Evolutionary conservation across 495 filamentous ascomycete species (phyloP).

Genomic region (Annulohypoxylon maeteangense): DNA sequence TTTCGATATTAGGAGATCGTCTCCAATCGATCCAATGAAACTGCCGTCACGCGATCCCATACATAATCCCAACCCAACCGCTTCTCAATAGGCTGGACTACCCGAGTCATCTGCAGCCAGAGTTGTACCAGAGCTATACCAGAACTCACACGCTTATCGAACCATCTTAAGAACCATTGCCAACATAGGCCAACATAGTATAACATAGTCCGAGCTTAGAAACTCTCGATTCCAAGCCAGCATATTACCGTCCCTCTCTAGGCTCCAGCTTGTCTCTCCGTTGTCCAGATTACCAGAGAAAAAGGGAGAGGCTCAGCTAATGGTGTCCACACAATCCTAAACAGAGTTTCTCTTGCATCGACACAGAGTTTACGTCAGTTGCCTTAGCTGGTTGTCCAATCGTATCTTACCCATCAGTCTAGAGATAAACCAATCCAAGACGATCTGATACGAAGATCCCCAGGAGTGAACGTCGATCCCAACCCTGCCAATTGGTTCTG

Average conservation of each 20-base stretch:
- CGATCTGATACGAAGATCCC: constrained; percentile 41
- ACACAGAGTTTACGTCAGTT: constrained; percentile 37
- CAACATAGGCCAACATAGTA: neutral
- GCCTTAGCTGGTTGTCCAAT: constrained; percentile 39
- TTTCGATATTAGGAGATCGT: constrained; percentile 26
- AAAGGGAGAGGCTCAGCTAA: constrained; percentile 30
- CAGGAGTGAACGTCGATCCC: constrained; percentile 43
- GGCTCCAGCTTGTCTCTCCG: neutral
- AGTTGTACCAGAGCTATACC: constrained; percentile 39
- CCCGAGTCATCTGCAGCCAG: constrained; percentile 43
- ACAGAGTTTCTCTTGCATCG: constrained; percentile 40
- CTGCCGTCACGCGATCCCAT: constrained; percentile 41
- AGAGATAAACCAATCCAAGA: constrained; percentile 39
- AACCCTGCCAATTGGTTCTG: constrained; percentile 34
- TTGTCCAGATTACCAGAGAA: neutral
- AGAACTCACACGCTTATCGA: constrained; percentile 25
- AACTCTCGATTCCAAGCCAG: constrained; percentile 24
- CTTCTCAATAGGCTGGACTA: constrained; percentile 42
- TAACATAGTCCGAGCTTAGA: constrained; percentile 22
- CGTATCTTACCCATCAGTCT: constrained; percentile 29
- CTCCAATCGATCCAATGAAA: constrained; percentile 34
- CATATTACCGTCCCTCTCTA: constrained; percentile 24
- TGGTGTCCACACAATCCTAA: constrained; percentile 29
- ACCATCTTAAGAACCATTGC: constrained; percentile 22
- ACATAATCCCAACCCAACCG: constrained; percentile 32